These are phyloP conservation scores for Boletus sensibilis DNA, from an alignment of 768 basidiomycete species.

Conservation along the genomic window DNA sequence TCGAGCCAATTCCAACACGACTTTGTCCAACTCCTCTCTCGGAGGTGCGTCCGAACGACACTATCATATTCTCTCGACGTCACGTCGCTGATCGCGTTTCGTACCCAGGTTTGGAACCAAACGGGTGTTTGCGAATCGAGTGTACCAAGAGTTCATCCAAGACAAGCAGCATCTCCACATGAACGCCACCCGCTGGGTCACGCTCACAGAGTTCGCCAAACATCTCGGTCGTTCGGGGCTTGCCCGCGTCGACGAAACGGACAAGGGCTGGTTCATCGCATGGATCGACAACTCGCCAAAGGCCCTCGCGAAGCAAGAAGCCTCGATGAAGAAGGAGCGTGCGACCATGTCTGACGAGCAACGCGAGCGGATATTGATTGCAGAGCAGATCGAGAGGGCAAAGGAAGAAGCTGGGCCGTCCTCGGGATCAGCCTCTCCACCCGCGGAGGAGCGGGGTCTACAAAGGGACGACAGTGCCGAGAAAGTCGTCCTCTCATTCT, in stretches of 20 bases:
- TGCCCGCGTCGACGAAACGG: constrained; percentile 94
- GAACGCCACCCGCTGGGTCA: constrained; percentile 98
- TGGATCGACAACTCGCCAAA: constrained; percentile 98
- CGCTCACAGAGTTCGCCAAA: constrained; percentile 93
- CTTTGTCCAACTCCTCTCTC: constrained; percentile 86
- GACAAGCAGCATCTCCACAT: constrained; percentile 95
- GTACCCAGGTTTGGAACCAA: constrained; percentile 80
- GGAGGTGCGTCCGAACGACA: constrained; percentile 54
- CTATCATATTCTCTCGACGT: too few relatives aligned
- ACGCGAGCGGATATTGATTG: constrained; percentile 83
- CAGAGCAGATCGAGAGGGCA: constrained; percentile 93
- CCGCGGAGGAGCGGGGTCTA: constrained; percentile 52
- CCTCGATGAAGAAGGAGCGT: constrained; percentile 88
- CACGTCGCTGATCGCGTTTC: neutral
- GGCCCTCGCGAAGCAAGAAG: constrained; percentile 87
- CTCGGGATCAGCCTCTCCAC: constrained; percentile 35
- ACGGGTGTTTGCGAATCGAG: constrained; percentile 89
- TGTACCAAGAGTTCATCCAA: constrained; percentile 97
- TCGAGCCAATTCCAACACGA: constrained; percentile 86
- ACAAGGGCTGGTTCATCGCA: constrained; percentile 96
- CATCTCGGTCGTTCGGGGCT: constrained; percentile 84
- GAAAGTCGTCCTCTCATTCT: constrained; percentile 74
- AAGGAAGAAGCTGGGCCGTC: constrained; percentile 41
- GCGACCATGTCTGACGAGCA: constrained; percentile 92
- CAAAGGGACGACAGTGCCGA: constrained; percentile 71